Conservation (phyloP, 2,329 filamentous ascomycete genomes). For the Penicillium sp. region DNA sequence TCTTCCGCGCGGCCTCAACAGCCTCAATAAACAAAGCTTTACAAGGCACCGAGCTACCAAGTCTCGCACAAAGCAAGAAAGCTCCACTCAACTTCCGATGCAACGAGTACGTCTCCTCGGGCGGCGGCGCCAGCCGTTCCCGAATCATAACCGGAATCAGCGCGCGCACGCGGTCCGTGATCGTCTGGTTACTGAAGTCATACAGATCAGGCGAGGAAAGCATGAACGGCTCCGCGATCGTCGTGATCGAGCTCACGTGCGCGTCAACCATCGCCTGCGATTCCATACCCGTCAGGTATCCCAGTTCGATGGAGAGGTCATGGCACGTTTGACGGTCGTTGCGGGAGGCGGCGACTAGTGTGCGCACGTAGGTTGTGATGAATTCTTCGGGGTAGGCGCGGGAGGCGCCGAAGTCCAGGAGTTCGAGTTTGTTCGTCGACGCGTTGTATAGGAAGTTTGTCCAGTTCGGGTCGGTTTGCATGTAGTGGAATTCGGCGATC, state of each 20-base stretch:
- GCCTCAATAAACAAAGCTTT: slow-evolving; percentile 66
- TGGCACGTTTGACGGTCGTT: slow-evolving; percentile 64
- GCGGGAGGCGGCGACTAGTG: slow-evolving; percentile 75
- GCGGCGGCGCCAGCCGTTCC: slow-evolving; percentile 83
- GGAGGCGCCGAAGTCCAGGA: slow-evolving; percentile 93
- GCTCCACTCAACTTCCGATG: slow-evolving; percentile 95
- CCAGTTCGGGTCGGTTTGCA: slow-evolving; percentile 99
- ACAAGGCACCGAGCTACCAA: slow-evolving; percentile 80
- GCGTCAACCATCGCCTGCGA: slow-evolving; percentile 82
- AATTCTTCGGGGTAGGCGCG: slow-evolving; percentile 81
- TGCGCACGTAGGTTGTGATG: slow-evolving; percentile 72
- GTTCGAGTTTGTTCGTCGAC: slow-evolving; percentile 68
- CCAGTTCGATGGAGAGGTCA: slow-evolving; percentile 69
- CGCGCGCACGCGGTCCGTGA: slow-evolving; percentile 84
- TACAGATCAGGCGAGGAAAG: slow-evolving; percentile 75
- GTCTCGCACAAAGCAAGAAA: slow-evolving; percentile 81
- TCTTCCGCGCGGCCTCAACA: slow-evolving; percentile 27
- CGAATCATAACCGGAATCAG: slow-evolving; percentile 91
- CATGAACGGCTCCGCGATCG: slow-evolving; percentile 87
- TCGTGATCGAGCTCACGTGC: slow-evolving; percentile 82
- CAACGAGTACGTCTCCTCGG: slow-evolving; percentile 94
- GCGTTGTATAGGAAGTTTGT: slow-evolving; percentile 95
- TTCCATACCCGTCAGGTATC: slow-evolving; percentile 90
- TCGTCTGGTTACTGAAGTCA: slow-evolving; percentile 91
- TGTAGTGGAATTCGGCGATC: slow-evolving; percentile 91